Percentiles rank a stretch among this genome's conserved stretches.
These are phyloP conservation scores for Lizanozyma gosingica DNA, from an alignment of 1,139 yeast species.

Conservation along the genomic window DNA sequence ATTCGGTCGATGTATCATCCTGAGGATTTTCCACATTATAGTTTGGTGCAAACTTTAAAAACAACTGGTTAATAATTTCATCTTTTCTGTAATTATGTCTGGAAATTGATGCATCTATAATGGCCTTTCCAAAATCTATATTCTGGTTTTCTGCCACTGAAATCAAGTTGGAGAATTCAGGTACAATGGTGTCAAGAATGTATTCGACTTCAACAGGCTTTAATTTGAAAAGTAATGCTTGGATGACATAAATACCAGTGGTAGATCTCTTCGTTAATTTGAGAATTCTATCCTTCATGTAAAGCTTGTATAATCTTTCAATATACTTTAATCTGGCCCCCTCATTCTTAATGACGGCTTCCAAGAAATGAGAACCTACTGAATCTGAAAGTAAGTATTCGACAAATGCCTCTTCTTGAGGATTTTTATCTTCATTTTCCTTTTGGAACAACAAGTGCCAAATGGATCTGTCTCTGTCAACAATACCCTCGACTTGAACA, in stretches of 20 bases:
- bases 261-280: slow-evolving; percentile 72
- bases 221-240: slow-evolving; percentile 53
- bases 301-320: slow-evolving; percentile 58
- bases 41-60: slow-evolving; percentile 50
- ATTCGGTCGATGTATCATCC: slow-evolving; percentile 37
- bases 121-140: slow-evolving; percentile 58
- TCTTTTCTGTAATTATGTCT: slow-evolving; percentile 54
- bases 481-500: slow-evolving; percentile 74
- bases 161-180: slow-evolving; percentile 53
- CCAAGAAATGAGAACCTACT: slow-evolving; percentile 86
- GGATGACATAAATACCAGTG: slow-evolving; percentile 78
- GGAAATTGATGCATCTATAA: slow-evolving; percentile 58
- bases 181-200: slow-evolving; percentile 62
- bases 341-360: slow-evolving; percentile 52
- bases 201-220: slow-evolving; percentile 50
- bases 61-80: slow-evolving; percentile 55
- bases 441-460: slow-evolving; percentile 49
- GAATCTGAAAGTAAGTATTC: slow-evolving; percentile 80
- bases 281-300: slow-evolving; percentile 65
- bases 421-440: slow-evolving; percentile 39
- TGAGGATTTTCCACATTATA: slow-evolving; percentile 31
- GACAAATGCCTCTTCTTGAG: slow-evolving; percentile 71
- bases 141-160: slow-evolving; percentile 45
- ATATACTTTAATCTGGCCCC: slow-evolving; percentile 60
- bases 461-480: slow-evolving; percentile 58